Base-by-base conservation (phyloP, 169 alveolate species). In the Theileria annulata region DNA sequence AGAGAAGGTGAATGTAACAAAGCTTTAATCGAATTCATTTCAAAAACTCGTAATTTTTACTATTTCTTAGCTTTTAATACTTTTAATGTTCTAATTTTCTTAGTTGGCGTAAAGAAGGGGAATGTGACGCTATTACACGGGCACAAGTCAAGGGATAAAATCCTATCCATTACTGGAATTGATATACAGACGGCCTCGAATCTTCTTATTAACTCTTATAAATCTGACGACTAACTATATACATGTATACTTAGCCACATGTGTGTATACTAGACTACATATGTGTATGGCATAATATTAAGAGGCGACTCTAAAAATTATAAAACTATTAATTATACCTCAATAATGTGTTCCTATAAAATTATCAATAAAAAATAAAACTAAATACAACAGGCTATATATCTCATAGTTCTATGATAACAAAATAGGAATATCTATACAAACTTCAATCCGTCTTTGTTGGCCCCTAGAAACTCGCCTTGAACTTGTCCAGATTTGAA, bases 1-100 rank as follows among this genome's bases (percentile, higher is more conserved):
- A 75, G 88, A 54, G 95, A 94, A 47, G 95, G 96, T 25, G 94
- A 87, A 42, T 94, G 96, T 51, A 94, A 94, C 87, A 90, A 86
- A 21, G 97, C 94, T 23, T 88, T 94, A 33, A 82, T 86, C 42
- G 93, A 88, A 19, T 94, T 72, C 69, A 71, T 94, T 51, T 80
- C 94, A 6, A 88, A 86, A 35, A 71, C 88, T 19, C 72, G 92
- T 86, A 79, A 87, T 87, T 62, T 81, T 27, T 1, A 49, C 21
- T 2, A 10, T 17, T 21, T 25, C 56, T 8, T 35, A 35, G 8
- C 47, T 35, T 8, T 35, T 35, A 35, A 5, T 35, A 3, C 8
- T 5, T 35, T 8, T 8, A 35, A 35, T 35, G 47, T 35, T 35
- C 13, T 31, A 25, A 35, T 28, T 30, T 23, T 47, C 56, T 42